Evolutionary conservation across 768 basidiomycete genomes (phyloP), one percentile per base, ranked within the genome.

Genomic region (Phylloporus sp.): DNA sequence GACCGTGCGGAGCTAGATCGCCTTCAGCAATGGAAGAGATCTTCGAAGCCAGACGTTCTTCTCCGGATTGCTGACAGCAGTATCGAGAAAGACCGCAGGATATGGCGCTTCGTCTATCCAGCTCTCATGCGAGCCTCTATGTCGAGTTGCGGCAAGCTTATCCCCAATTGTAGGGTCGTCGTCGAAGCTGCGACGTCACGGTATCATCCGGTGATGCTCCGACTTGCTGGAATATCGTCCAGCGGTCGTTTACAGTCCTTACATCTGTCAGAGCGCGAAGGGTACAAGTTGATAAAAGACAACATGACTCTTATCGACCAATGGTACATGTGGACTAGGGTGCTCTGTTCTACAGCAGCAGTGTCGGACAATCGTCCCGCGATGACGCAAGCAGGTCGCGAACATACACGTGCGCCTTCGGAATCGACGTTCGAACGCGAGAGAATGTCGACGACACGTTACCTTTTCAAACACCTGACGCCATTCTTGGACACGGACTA

Each of bases 401-500:
- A 88, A 45, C 87, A 89, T 59, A 73, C 77, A 15, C 80, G 87
- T 16, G 84, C 76, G 2, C 81, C 85, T 4, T 88, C 88, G 8
- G 88, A 88, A 54, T 69, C 80, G 50, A 87, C 78, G 53, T 86
- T 89, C 47, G 89, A 91, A 54, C 81, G 88, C 38, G 92, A 93
- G 58, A 80, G 88, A 44, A 79, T 91, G 60, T 80, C 82, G n/a
- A 88, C 88, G 0, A 86, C 90, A 5, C 80, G 87, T 23, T 91
- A 85, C 23, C 69, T 95, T 22, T 93, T 95, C 70, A 79, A 87
- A 58, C 88, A 90, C 58, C 74, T 95, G 48, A 88, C 90, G 0
- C 89, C 91, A 6, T 91, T 93, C 65, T 76, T 97, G 48, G 88
- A 91, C 55, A 89, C 88, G 6, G 93, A 95, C 59, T 85, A 88